Conservation (phyloP, 441 rosid species). For the Macaranga tanarius region DNA sequence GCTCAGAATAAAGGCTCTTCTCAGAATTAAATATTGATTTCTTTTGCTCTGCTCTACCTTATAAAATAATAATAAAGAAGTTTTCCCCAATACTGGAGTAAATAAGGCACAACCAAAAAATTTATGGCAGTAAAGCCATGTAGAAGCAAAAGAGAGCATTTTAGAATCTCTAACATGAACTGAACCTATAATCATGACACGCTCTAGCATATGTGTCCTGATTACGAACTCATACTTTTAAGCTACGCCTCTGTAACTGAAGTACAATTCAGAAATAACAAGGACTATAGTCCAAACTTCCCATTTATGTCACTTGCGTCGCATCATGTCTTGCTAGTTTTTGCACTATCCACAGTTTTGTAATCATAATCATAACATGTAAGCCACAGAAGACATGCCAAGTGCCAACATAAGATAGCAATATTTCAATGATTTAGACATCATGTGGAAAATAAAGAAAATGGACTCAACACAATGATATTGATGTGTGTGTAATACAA, state of each 20-base stretch:
- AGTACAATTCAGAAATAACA: neutral
- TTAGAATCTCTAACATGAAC: neutral
- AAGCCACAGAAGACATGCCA: neutral
- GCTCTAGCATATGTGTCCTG: neutral
- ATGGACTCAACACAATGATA: neutral
- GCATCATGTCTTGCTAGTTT: too few species aligned
- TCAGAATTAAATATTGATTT: slow-evolving; percentile 9
- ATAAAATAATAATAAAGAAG: neutral
- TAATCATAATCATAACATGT: neutral
- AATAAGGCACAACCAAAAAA: neutral
- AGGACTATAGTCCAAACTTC: neutral
- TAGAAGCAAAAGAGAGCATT: neutral
- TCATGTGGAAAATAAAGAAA: neutral
- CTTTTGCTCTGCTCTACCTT: neutral
- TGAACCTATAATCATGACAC: neutral
- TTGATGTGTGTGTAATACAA: neutral
- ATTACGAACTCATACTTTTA: neutral
- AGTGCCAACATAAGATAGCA: neutral
- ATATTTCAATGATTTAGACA: neutral
- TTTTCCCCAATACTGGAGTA: neutral
- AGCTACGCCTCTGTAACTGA: neutral
- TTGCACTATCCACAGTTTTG: too few species aligned
- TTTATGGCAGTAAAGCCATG: neutral
- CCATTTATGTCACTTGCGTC: neutral
- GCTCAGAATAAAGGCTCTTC: slow-evolving; percentile 24